Percentiles rank a stretch among this genome's conserved stretches.
phyloP scores from a whole-genome alignment of 441 rosid genomes.

The Daphne laureola region DNA sequence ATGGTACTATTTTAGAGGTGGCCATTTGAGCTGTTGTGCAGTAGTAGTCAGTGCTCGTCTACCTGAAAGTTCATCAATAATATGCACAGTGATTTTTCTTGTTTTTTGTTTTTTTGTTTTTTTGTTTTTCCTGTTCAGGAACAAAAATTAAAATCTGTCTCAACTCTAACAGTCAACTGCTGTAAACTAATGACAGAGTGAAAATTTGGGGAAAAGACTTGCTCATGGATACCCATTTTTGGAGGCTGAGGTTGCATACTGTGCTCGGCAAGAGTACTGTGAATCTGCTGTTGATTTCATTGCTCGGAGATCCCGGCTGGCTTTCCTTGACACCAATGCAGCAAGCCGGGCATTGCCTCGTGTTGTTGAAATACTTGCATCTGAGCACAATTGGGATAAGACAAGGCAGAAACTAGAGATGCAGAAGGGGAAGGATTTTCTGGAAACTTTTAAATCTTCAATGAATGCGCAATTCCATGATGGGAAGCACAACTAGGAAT shows the following conservation, averaged over 20 bases:
- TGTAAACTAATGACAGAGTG: constrained; percentile 36
- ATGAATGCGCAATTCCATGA: constrained; percentile 88
- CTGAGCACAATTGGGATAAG: constrained; percentile 74
- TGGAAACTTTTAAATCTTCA: constrained; percentile 89
- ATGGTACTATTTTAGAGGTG: too few relatives aligned
- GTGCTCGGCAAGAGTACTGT: constrained; percentile 84
- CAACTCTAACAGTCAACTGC: too few relatives aligned
- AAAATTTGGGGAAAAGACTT: constrained; percentile 69
- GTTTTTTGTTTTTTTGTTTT: too few relatives aligned
- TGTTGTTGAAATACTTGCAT: constrained; percentile 59
- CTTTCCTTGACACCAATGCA: constrained; percentile 93
- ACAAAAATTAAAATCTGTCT: too few relatives aligned
- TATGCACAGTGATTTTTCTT: too few relatives aligned
- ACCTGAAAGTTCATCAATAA: too few relatives aligned
- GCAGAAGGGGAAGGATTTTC: constrained; percentile 46
- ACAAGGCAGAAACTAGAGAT: constrained; percentile 61
- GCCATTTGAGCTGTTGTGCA: too few relatives aligned
- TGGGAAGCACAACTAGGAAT: constrained; percentile 57
- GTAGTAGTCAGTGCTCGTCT: too few relatives aligned
- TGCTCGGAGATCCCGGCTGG: constrained; percentile 90
- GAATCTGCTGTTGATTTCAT: constrained; percentile 87
- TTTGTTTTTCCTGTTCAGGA: too few relatives aligned
- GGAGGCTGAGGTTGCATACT: constrained; percentile 92
- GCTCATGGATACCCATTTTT: constrained; percentile 84
- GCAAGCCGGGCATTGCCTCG: constrained; percentile 78